These are phyloP conservation scores for Macrolepiota dolichaula DNA, from an alignment of 768 basidiomycete genomes.

Conservation along the genomic window DNA sequence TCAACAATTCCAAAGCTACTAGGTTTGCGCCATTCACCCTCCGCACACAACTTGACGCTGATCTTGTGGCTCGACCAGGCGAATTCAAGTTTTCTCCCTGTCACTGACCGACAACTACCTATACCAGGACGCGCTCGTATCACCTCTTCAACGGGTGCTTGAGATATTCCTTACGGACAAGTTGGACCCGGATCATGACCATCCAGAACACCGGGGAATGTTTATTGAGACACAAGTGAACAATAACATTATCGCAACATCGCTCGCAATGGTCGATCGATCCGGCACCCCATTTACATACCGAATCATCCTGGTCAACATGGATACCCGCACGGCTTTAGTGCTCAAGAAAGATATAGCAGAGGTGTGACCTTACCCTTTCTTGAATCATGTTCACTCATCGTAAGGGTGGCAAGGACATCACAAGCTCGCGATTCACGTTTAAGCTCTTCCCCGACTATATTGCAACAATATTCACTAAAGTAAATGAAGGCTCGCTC, in stretches of 20 bases:
- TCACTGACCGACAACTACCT: not conserved
- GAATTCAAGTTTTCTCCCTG: not conserved
- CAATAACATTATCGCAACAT: constrained; percentile 6
- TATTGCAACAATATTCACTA: not conserved
- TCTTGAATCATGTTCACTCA: not conserved
- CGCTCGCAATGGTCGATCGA: constrained; percentile 3
- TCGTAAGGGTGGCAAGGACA: not conserved
- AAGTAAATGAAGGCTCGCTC: not conserved
- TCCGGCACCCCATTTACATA: constrained; percentile 3
- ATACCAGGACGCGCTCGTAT: not conserved
- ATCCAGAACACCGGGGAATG: not conserved
- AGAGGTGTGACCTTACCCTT: not conserved
- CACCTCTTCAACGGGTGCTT: not conserved
- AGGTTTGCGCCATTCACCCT: not conserved
- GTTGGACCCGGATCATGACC: not conserved
- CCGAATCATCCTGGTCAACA: constrained; percentile 8
- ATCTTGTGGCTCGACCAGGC: not conserved
- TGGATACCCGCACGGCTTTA: not conserved
- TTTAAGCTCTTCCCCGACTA: not conserved
- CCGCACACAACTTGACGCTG: not conserved
- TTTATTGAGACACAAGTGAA: constrained; percentile 13
- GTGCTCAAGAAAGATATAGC: not conserved
- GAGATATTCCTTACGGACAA: not conserved
- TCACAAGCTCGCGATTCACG: not conserved
- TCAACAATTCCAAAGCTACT: not conserved